These are phyloP conservation scores for Diphasiastrum complanatum DNA, from an alignment of 83 land plant species.

Conservation along the genomic window DNA sequence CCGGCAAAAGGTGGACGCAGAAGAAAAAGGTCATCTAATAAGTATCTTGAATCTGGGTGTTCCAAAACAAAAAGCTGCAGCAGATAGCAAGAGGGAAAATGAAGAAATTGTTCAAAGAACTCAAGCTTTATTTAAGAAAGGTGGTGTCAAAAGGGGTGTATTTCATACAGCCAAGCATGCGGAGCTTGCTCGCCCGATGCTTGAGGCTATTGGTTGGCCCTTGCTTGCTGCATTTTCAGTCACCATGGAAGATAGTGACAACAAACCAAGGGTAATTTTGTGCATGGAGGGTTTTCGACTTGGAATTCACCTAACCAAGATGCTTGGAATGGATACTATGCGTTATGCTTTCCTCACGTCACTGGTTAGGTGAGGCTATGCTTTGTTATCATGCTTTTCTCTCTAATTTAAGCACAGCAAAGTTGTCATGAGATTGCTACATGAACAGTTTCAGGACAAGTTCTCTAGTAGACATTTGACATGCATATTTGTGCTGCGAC, in stretches of 20 bases:
- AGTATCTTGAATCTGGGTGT: conserved; percentile 77
- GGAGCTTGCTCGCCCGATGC: conserved; percentile 90
- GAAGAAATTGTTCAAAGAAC: conserved; percentile 71
- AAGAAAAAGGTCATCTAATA: conserved; percentile 58
- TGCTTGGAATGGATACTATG: conserved; percentile 94
- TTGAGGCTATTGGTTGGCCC: conserved; percentile 97
- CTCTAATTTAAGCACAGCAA: background rate
- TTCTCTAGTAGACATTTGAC: too few species aligned
- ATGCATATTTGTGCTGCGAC: conserved; percentile 11
- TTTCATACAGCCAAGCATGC: conserved; percentile 62
- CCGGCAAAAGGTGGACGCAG: conserved; percentile 45
- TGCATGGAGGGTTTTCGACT: conserved; percentile 87
- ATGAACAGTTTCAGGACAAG: too few species aligned
- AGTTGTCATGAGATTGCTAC: too few species aligned
- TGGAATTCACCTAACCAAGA: conserved; percentile 73
- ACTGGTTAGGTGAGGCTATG: conserved; percentile 60
- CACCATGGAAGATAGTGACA: conserved; percentile 88
- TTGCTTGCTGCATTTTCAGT: conserved; percentile 90
- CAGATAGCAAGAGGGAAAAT: conserved; percentile 65
- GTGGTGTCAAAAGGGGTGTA: conserved; percentile 65
- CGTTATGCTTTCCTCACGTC: conserved; percentile 91
- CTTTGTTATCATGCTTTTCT: background rate
- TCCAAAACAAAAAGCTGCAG: conserved; percentile 47
- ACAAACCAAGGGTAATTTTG: conserved; percentile 56
- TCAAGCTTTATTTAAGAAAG: conserved; percentile 58